Conservation (phyloP, 176 grass and related monocot genomes). For the Avena sativa region DNA sequence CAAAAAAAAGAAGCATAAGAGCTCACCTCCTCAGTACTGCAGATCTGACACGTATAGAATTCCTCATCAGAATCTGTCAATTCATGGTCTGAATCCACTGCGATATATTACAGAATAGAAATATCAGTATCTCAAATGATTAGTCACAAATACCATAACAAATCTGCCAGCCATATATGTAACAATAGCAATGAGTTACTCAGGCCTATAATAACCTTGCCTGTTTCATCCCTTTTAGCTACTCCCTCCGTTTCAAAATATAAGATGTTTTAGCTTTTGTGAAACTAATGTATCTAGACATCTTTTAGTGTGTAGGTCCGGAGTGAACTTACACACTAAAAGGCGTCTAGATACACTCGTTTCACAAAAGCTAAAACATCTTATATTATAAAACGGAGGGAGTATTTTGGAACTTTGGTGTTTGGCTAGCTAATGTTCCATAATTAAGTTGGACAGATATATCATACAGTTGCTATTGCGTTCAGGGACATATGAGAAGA, state of each 20-base stretch:
- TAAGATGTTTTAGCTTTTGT: too few species aligned
- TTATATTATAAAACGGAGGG: too few species aligned
- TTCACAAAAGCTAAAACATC: too few species aligned
- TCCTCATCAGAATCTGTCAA: slow-evolving; percentile 88
- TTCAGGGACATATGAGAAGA: neutral
- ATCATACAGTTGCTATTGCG: slow-evolving; percentile 3
- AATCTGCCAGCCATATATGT: slow-evolving; percentile 35
- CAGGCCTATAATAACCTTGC: neutral
- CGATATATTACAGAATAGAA: slow-evolving; percentile 33
- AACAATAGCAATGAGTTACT: slow-evolving; percentile 30
- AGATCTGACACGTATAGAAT: slow-evolving; percentile 86
- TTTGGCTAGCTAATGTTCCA: neutral
- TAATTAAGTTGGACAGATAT: slow-evolving; percentile 4
- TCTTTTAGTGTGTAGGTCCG: too few species aligned
- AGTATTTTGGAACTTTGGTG: neutral
- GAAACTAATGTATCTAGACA: too few species aligned
- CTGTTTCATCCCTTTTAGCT: neutral
- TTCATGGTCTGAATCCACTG: slow-evolving; percentile 75
- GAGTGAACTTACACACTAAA: too few species aligned
- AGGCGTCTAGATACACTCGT: too few species aligned
- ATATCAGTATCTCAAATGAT: slow-evolving; percentile 20
- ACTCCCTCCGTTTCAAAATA: too few species aligned
- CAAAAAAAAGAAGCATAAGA: slow-evolving; percentile 31
- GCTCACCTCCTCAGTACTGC: slow-evolving; percentile 85
- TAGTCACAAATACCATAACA: slow-evolving; percentile 27